Percentiles rank a stretch among this genome's conserved stretches.
phyloP scores from a whole-genome alignment of 352 stramenopile species.

The Globisporangium paddicum region DNA sequence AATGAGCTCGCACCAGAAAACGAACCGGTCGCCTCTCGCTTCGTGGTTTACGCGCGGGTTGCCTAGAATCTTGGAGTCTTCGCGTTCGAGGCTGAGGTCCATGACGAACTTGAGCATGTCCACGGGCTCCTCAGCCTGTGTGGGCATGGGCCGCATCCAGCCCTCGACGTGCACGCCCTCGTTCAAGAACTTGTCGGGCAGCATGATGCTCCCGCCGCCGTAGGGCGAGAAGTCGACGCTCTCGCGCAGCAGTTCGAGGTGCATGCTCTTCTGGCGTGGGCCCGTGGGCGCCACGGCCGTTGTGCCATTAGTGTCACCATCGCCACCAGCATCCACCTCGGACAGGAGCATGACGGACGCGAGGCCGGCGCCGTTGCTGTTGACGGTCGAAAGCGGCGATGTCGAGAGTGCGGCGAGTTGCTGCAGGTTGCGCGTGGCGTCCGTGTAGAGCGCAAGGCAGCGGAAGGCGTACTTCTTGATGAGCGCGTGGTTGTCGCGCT shows the following conservation, averaged over 20 bases:
- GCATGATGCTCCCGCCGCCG: slow-evolving; percentile 70
- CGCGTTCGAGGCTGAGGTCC: slow-evolving; percentile 80
- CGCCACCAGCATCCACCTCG: slow-evolving; percentile 32
- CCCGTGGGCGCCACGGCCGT: slow-evolving; percentile 29
- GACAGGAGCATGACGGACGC: slow-evolving; percentile 37
- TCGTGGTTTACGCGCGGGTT: slow-evolving; percentile 44
- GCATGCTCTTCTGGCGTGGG: slow-evolving; percentile 49
- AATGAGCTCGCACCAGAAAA: slow-evolving; percentile 84
- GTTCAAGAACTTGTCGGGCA: slow-evolving; percentile 80
- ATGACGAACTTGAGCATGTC: slow-evolving; percentile 90
- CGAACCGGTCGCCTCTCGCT: slow-evolving; percentile 63
- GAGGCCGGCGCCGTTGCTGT: slow-evolving; percentile 18
- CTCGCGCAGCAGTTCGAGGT: slow-evolving; percentile 74
- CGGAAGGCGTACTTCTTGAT: slow-evolving; percentile 90
- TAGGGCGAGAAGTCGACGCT: slow-evolving; percentile 86
- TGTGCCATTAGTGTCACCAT: slow-evolving; percentile 19
- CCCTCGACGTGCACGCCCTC: slow-evolving; percentile 82
- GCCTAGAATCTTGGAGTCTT: slow-evolving; percentile 39
- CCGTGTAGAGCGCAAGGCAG: slow-evolving; percentile 77
- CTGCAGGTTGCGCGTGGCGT: slow-evolving; percentile 68
- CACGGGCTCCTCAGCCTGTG: slow-evolving; percentile 80
- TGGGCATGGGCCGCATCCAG: slow-evolving; percentile 75
- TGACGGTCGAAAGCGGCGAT: slow-evolving; percentile 11
- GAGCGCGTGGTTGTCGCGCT: slow-evolving; percentile 81
- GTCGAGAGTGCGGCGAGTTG: slow-evolving; percentile 46